A percentile compares a stretch with the other conserved stretches of the same genome.
Conservation (phyloP, 495 filamentous ascomycete species). For the Xylona heveae region DNA sequence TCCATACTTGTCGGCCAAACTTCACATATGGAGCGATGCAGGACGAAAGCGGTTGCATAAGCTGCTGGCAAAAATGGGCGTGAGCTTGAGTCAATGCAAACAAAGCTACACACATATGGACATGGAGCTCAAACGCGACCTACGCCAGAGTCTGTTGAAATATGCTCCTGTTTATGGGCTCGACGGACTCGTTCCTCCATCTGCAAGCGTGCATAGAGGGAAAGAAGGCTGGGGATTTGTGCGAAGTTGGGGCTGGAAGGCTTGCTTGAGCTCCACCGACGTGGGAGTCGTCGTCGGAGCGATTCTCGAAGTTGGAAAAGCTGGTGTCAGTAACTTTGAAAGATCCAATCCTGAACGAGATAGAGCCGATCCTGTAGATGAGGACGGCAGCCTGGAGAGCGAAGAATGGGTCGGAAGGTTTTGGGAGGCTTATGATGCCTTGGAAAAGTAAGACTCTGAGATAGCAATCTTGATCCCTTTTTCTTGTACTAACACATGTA, state of each 20-base stretch:
- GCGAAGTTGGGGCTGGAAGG: slow-evolving; percentile 92
- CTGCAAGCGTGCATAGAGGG: slow-evolving; percentile 28
- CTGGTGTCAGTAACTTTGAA: slow-evolving; percentile 12
- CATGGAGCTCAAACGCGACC: slow-evolving; percentile 77
- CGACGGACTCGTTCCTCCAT: slow-evolving; percentile 66
- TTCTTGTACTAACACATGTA: slow-evolving; percentile 9
- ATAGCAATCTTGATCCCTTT: slow-evolving; percentile 6
- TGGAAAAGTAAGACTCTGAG: slow-evolving; percentile 39
- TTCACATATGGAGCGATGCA: slow-evolving; percentile 85
- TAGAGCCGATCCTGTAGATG: slow-evolving; percentile 27
- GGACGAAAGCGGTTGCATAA: slow-evolving; percentile 88
- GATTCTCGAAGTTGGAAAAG: slow-evolving; percentile 71
- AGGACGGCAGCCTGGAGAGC: slow-evolving; percentile 55
- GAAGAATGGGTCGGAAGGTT: slow-evolving; percentile 61
- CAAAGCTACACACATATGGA: slow-evolving; percentile 98
- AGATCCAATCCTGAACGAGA: slow-evolving; percentile 8
- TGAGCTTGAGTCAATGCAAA: slow-evolving; percentile 79
- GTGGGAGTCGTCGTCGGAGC: slow-evolving; percentile 78
- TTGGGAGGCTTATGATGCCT: slow-evolving; percentile 62
- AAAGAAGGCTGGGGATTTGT: slow-evolving; percentile 94
- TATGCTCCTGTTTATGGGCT: slow-evolving; percentile 82
- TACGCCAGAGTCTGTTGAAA: slow-evolving; percentile 68
- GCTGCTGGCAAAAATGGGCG: slow-evolving; percentile 92
- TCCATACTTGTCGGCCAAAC: slow-evolving; percentile 74
- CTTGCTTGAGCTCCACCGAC: slow-evolving; percentile 76